Conservation (phyloP, 495 filamentous ascomycete genomes). For the Annulohypoxylon moriforme region DNA sequence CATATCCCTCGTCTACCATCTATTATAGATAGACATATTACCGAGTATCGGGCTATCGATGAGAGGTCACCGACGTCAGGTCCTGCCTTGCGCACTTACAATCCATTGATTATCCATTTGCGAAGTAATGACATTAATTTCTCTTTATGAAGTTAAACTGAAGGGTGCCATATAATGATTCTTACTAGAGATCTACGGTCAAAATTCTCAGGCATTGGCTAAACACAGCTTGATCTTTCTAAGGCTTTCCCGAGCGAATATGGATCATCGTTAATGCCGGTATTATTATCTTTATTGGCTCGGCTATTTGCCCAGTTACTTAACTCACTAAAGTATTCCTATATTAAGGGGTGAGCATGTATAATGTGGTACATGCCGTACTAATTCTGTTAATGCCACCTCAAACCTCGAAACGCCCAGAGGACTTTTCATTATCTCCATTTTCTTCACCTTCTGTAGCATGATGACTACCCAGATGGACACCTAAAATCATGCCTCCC, state of each 20-base stretch:
- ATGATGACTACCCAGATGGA: background rate
- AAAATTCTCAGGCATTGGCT: background rate
- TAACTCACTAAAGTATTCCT: background rate
- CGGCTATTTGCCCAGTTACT: background rate
- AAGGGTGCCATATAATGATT: background rate
- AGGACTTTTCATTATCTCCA: background rate
- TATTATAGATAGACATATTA: background rate
- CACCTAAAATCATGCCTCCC: background rate
- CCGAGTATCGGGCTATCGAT: background rate
- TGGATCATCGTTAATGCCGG: background rate
- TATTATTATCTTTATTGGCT: background rate
- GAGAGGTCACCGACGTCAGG: background rate
- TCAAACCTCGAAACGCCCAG: background rate
- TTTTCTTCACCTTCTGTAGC: background rate
- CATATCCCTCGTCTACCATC: slow-evolving; percentile 8
- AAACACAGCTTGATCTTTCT: background rate
- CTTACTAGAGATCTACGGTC: background rate
- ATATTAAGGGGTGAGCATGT: background rate
- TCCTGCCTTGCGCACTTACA: background rate
- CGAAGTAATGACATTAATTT: background rate
- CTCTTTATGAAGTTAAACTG: background rate
- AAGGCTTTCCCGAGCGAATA: background rate
- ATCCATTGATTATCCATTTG: background rate
- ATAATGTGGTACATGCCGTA: background rate
- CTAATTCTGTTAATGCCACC: background rate